Base-by-base conservation (phyloP, 2,329 filamentous ascomycete species). In the Colletotrichum phormii region DNA sequence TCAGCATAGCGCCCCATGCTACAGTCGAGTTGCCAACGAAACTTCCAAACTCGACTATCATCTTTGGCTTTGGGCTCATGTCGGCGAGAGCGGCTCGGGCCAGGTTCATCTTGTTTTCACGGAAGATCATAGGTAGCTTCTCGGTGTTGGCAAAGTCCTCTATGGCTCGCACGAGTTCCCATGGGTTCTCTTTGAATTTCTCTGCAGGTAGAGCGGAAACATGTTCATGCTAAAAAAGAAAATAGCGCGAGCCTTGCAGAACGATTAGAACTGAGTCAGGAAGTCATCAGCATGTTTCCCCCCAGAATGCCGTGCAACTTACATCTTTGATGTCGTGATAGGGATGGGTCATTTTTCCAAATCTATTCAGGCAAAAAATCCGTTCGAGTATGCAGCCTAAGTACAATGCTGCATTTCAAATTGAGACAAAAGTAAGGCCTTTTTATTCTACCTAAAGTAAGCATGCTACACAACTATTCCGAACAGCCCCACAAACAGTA, bases 201-300 rank as follows among this genome's bases (percentile, higher is more conserved):
- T 7, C 13, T 15, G 13, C 37, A 79, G 1, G 42, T 11, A n/a
- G 18, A 18, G 42, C 42, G 7, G 18, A n/a, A n/a, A 49, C 7
- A 49, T 49, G 8, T n/a, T 49, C 18, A 3, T n/a, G 18, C 8
- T n/a, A n/a, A n/a, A n/a, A n/a, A 49, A 49, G 3, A 15, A 3
- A 49, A 42, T 6, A 15, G 37, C 37, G 13, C 37, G 37, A 15
- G 13, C 13, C 15, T 42, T 42, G 13, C 37, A 42, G 13, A 42
- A 42, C 5, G 37, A 42, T 15, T 42, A 5, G 13, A 42, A 18
- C 37, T 42, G 15, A 15, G 37, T 15, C 13, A 7, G 13, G 15
- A 15, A 18, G 37, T 15, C 13, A 42, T 42, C 15, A 42, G 37
- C 13, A 42, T 42, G 2, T 15, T 42, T 15, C 5, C 13, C 37